Percentiles rank a stretch among this genome's conserved stretches.
Evolutionary conservation across 805 yeast genomes (phyloP).

Genomic region (Candida hispaniensis): DNA sequence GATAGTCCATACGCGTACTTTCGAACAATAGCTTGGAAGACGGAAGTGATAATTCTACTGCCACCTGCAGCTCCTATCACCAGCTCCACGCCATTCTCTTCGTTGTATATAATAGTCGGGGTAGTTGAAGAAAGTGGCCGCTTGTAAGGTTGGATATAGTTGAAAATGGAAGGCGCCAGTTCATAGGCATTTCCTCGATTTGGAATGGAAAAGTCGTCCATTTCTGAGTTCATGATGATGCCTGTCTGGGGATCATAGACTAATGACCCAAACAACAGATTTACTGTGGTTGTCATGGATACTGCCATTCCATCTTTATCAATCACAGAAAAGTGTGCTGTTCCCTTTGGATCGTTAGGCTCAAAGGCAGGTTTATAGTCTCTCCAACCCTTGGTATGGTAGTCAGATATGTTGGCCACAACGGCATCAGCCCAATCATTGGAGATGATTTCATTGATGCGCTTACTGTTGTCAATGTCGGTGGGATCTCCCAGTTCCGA

Average conservation of each 20-base stretch:
- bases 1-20: conserved; percentile 47
- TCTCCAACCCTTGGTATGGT: conserved; percentile 52
- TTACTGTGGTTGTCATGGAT: conserved; percentile 79
- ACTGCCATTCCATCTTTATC: conserved; percentile 72
- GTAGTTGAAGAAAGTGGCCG: conserved; percentile 79
- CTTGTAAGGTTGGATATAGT: conserved; percentile 61
- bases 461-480: conserved; percentile 25
- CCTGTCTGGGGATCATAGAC: conserved; percentile 79
- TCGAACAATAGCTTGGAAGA: conserved; percentile 70
- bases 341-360: conserved; percentile 75
- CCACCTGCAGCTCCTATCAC: conserved; percentile 95
- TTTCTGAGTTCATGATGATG: conserved; percentile 71
- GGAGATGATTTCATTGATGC: conserved; percentile 38
- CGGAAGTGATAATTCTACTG: conserved; percentile 69
- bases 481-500: conserved; percentile 71
- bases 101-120: conserved; percentile 54
- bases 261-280: conserved; percentile 69
- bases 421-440: conserved; percentile 50
- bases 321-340: conserved; percentile 74
- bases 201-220: conserved; percentile 89
- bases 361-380: conserved; percentile 74
- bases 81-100: conserved; percentile 39
- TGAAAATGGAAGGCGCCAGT: conserved; percentile 68
- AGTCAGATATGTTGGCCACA: conserved; percentile 40
- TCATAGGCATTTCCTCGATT: conserved; percentile 63